Conservation (phyloP, 2,329 filamentous ascomycete genomes). For the Aspergillus fijiensis region DNA sequence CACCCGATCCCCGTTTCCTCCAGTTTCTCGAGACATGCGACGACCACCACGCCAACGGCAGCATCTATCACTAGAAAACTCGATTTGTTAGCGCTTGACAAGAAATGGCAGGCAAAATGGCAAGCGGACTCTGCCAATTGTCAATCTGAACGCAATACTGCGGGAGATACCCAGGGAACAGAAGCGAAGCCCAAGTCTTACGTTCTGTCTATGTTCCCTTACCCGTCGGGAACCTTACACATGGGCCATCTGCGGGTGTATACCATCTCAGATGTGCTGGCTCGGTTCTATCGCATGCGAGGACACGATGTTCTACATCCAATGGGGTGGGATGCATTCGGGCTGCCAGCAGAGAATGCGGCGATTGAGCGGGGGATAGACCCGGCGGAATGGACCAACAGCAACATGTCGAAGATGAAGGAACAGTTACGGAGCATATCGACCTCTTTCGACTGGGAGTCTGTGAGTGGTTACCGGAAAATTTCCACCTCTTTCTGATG, state of each 20-base stretch:
- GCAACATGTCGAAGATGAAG: slow-evolving; percentile 84
- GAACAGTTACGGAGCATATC: slow-evolving; percentile 76
- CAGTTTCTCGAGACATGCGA: slow-evolving; percentile 24
- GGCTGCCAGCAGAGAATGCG: slow-evolving; percentile 86
- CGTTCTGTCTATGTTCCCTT: slow-evolving; percentile 89
- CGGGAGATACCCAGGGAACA: slow-evolving; percentile 4
- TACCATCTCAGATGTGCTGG: slow-evolving; percentile 82
- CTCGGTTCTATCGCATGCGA: slow-evolving; percentile 71
- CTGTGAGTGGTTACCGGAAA: slow-evolving; percentile 54
- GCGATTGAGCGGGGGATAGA: slow-evolving; percentile 79
- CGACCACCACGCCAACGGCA: slow-evolving; percentile 23
- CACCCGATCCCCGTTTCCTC: slow-evolving; percentile 11
- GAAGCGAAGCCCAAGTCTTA: slow-evolving; percentile 54
- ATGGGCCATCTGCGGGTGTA: slow-evolving; percentile 87
- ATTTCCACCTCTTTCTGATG: neutral
- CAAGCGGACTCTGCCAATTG: slow-evolving; percentile 20
- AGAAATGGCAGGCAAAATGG: slow-evolving; percentile 58
- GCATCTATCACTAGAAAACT: slow-evolving; percentile 28
- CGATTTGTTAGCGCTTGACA: slow-evolving; percentile 49
- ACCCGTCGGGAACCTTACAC: slow-evolving; percentile 83
- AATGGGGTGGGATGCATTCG: slow-evolving; percentile 96
- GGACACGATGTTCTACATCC: slow-evolving; percentile 76
- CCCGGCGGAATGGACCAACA: slow-evolving; percentile 74
- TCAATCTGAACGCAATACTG: neutral
- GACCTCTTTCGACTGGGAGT: slow-evolving; percentile 77